Base-by-base conservation (phyloP, 306 rosid genomes). In the Quercus gilva region DNA sequence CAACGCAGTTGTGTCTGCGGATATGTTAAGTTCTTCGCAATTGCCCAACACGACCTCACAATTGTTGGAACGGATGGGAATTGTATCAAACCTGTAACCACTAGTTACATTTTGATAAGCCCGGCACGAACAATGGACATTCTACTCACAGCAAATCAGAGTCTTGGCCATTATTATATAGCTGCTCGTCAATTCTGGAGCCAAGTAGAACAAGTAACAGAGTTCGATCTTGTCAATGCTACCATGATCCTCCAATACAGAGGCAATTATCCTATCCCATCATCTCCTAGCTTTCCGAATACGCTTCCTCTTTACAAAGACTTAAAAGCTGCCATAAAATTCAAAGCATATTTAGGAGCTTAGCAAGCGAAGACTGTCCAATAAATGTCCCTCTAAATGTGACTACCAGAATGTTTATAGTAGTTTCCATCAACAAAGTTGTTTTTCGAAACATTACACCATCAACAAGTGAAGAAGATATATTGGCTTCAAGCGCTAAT, bases 91-190 rank as follows among this genome's bases (percentile, higher is more conserved):
- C 92, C 83, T 10, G 5, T 85, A 12, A n/a, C 45, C 20, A 82
- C 43, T 57, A 69, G 65, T 37, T 83, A 70, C 80, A 85, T 89
- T 37, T n/a, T 79, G 60, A 87, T 89, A 72, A 37, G 88, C 23
- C 92, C 89, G 14, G 88, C 90, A 18, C 90, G 87, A 74, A 70
- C 90, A 5, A 83, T 85, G 61, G 90, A 89, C 25, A 41, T 74
- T 3, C 75, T 89, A 51, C 33, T 89, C 45, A 6, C 73, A 26
- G 80, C 92, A 2, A 86, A 83, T 76, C 90, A 85, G 52, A 3
- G 76, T 3, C 83, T 59, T 3, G 76, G 79, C 78, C 78, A 63
- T 25, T 88, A 88, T 65, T 90, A 86, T 53, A 81, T 90, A 85
- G 79, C 87, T 64, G 76, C 91, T 23, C 72, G 82, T 19, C 82